phyloP scores from a whole-genome alignment of 768 basidiomycete species.

The Lactifluus rugatus region DNA sequence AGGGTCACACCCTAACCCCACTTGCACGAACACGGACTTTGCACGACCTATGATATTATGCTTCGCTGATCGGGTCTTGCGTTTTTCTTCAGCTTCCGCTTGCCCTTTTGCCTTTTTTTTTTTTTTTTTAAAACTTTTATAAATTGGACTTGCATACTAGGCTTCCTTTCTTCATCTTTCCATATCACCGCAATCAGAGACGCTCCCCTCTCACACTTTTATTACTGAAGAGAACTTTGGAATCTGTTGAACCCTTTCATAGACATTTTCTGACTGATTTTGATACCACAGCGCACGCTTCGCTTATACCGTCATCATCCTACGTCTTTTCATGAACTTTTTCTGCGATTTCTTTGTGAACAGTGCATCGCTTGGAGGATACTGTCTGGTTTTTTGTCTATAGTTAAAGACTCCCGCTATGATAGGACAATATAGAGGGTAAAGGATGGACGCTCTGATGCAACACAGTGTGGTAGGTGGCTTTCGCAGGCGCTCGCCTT shows the following conservation, averaged over 20 bases:
- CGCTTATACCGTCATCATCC: constrained; percentile 9
- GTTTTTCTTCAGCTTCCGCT: neutral
- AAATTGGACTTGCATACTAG: neutral
- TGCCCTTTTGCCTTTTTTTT: neutral
- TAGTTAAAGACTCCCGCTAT: neutral
- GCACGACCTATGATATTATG: constrained; percentile 7
- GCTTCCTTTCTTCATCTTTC: neutral
- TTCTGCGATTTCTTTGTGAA: constrained; percentile 1
- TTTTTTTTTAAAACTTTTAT: no score
- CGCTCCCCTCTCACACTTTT: neutral
- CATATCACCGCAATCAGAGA: constrained; percentile 6
- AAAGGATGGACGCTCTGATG: neutral
- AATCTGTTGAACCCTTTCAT: neutral
- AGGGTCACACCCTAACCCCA: constrained; percentile 3
- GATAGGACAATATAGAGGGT: neutral
- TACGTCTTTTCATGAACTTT: neutral
- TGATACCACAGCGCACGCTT: constrained; percentile 10
- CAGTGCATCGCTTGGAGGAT: constrained; percentile 1
- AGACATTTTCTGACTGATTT: constrained; percentile 2
- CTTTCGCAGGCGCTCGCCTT: neutral
- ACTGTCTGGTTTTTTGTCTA: neutral
- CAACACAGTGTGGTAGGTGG: neutral
- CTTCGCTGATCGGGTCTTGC: constrained; percentile 2
- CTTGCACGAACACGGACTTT: constrained; percentile 9
- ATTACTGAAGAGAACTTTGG: neutral